phyloP scores from a whole-genome alignment of 2,329 filamentous ascomycete genomes.

The Acrocalymma vagum region DNA sequence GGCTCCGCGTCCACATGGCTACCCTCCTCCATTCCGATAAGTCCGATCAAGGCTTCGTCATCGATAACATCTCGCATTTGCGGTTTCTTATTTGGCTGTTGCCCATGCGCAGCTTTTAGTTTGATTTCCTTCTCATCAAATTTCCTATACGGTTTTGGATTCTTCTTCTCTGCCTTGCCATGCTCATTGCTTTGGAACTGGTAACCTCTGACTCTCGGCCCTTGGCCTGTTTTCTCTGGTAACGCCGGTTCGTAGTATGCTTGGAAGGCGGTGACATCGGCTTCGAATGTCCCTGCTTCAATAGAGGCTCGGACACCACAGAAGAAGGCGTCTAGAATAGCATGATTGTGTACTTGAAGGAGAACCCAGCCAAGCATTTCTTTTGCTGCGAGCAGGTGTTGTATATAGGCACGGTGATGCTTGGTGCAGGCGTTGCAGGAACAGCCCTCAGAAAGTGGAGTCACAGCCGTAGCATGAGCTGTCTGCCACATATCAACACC shows the following conservation, averaged over 20 bases:
- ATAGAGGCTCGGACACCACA: conserved; percentile 72
- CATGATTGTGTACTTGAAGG: conserved; percentile 90
- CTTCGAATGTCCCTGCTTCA: conserved; percentile 60
- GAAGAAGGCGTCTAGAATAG: conserved; percentile 78
- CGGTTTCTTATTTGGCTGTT: conserved; percentile 36
- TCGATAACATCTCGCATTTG: conserved; percentile 39
- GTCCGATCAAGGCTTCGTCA: conserved; percentile 41
- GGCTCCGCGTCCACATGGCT: conserved; percentile 16
- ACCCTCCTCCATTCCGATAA: conserved; percentile 33
- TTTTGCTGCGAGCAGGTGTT: conserved; percentile 86
- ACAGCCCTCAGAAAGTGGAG: conserved; percentile 71
- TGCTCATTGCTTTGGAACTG: conserved; percentile 43
- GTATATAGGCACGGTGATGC: conserved; percentile 87
- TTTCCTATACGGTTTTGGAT: conserved; percentile 40
- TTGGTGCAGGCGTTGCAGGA: conserved; percentile 82
- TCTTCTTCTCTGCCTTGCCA: conserved; percentile 39
- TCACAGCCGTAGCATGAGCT: conserved; percentile 67
- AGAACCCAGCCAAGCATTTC: conserved; percentile 98
- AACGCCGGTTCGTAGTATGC: conserved; percentile 73
- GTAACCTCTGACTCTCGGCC: conserved; percentile 63
- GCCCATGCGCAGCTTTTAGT: conserved; percentile 38
- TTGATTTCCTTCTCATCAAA: conserved; percentile 33
- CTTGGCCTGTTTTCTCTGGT: conserved; percentile 76
- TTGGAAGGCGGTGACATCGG: conserved; percentile 68
- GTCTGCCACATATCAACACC: conserved; percentile 81